Conservation (phyloP, 176 grass and related monocot genomes). For the Calamus simplicifolius region DNA sequence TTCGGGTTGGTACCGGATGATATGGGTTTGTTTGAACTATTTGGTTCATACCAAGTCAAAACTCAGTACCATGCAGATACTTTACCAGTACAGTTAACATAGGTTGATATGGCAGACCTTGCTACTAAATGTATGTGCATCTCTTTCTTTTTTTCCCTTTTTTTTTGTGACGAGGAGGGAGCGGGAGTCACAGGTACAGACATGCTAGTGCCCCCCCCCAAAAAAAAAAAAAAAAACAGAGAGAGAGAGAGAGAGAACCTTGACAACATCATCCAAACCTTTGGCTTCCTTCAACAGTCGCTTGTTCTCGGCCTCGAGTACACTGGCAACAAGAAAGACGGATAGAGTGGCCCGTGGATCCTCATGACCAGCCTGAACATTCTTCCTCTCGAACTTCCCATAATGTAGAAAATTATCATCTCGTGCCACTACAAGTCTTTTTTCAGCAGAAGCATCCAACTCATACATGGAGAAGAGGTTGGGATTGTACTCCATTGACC, state of each 20-base stretch:
- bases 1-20: no score
- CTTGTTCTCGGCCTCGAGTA: slow-evolving; percentile 75
- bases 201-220: neutral
- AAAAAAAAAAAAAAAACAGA: neutral
- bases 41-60: no score
- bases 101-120: no score
- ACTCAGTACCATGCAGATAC: no score
- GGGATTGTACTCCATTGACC: slow-evolving; percentile 99
- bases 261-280: slow-evolving; percentile 92
- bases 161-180: no score
- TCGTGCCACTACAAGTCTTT: neutral
- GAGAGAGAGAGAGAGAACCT: slow-evolving; percentile 35
- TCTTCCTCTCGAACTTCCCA: slow-evolving; percentile 74
- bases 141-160: no score
- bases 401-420: slow-evolving; percentile 62
- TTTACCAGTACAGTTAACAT: no score
- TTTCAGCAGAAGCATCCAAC: slow-evolving; percentile 17
- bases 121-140: no score
- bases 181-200: no score
- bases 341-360: slow-evolving; percentile 49
- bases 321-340: slow-evolving; percentile 83
- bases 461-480: slow-evolving; percentile 65
- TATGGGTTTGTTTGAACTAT: no score
- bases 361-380: slow-evolving; percentile 34
- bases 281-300: slow-evolving; percentile 62